phyloP scores from a whole-genome alignment of 148 eudicot species.

The Pouteria glomerata region DNA sequence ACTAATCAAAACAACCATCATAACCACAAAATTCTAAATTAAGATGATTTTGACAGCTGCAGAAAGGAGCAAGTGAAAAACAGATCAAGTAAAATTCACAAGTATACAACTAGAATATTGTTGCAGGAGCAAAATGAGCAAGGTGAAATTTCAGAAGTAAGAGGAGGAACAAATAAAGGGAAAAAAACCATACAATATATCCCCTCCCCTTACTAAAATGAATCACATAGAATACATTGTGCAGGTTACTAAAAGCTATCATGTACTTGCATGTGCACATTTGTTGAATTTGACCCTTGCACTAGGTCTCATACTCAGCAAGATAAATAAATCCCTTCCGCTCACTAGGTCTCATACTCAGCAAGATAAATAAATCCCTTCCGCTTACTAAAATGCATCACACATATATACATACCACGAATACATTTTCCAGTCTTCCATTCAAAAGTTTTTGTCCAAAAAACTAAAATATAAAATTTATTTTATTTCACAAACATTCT shows the following conservation, averaged over 20 bases:
- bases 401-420: too few relatives aligned
- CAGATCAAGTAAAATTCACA: too few relatives aligned
- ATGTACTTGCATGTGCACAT: background rate
- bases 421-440: too few relatives aligned
- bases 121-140: conserved; percentile 82
- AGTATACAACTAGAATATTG: conserved; percentile 80
- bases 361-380: background rate
- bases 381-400: background rate
- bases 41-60: too few relatives aligned
- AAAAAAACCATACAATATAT: background rate
- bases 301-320: background rate
- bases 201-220: too few relatives aligned
- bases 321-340: background rate
- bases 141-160: conserved; percentile 79
- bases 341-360: background rate
- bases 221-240: too few relatives aligned
- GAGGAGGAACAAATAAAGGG: conserved; percentile 30
- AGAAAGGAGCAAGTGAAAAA: too few relatives aligned
- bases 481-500: background rate
- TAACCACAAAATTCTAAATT: too few relatives aligned
- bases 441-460: background rate
- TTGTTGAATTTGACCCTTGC: background rate
- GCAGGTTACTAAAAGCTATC: too few relatives aligned
- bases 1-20: too few relatives aligned
- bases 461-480: background rate